phyloP scores from a whole-genome alignment of 768 basidiomycete species.

The Gloeopeniophorella convolvens region DNA sequence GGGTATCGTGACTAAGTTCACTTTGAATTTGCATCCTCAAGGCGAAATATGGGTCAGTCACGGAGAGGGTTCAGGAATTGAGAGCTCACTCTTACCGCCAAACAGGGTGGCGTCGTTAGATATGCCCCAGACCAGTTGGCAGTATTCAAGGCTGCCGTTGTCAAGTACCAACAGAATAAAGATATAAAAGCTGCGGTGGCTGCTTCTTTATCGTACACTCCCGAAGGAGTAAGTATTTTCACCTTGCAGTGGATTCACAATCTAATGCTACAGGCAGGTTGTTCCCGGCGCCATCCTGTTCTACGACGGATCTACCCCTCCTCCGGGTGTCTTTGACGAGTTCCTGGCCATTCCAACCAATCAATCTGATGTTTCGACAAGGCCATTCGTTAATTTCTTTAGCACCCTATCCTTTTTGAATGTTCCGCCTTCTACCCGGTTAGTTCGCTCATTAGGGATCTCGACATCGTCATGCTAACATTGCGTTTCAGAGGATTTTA shows the following conservation, averaged over 20 bases:
- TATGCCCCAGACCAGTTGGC: neutral
- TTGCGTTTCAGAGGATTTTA: neutral
- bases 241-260: neutral
- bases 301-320: conserved; percentile 20
- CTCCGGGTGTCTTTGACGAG: conserved; percentile 18
- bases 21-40: neutral
- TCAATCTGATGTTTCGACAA: neutral
- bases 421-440: too few species aligned
- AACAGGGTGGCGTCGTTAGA: neutral
- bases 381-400: neutral
- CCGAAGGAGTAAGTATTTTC: too few species aligned
- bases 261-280: neutral
- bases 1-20: conserved; percentile 8
- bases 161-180: neutral
- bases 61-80: too few species aligned
- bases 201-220: too few species aligned
- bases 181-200: neutral
- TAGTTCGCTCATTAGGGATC: too few species aligned
- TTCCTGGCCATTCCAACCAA: conserved; percentile 13
- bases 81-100: too few species aligned
- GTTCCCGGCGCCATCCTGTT: too few species aligned
- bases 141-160: neutral
- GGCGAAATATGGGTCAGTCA: conserved; percentile 2
- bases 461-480: too few species aligned
- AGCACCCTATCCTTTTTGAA: too few species aligned